Percentiles rank a stretch among this genome's conserved stretches.
Evolutionary conservation across 179 eudicot species (phyloP).

Genomic region (Carnegiea gigantea): DNA sequence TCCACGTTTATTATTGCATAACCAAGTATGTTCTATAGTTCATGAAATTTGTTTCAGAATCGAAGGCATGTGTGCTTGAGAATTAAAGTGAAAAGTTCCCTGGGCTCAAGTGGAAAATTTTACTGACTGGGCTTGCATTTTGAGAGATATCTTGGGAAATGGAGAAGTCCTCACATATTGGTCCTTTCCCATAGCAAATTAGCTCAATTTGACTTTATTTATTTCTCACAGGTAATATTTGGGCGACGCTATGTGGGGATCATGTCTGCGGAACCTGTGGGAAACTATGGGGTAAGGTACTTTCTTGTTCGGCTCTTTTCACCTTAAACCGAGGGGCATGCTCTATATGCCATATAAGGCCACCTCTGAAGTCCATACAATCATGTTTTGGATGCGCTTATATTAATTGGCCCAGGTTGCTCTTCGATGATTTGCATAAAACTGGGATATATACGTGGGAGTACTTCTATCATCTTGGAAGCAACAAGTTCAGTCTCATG

Average conservation of each 20-base stretch:
- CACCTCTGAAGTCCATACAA: not conserved
- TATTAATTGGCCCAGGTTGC: slow-evolving; percentile 48
- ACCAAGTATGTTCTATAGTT: not conserved
- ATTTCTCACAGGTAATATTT: slow-evolving; percentile 58
- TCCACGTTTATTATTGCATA: not conserved
- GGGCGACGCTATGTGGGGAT: slow-evolving; percentile 93
- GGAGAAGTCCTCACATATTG: not conserved
- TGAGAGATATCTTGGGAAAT: not conserved
- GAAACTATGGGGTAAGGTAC: slow-evolving; percentile 98
- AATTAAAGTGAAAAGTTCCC: not conserved
- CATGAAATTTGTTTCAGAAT: not conserved
- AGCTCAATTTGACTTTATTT: not conserved
- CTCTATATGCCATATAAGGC: no score
- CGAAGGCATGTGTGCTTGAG: not conserved
- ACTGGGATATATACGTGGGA: slow-evolving; percentile 97
- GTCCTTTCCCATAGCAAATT: not conserved
- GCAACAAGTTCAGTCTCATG: slow-evolving; percentile 87
- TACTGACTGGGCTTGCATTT: not conserved
- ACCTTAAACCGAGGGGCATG: not conserved
- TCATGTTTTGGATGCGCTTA: not conserved
- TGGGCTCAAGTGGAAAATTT: not conserved
- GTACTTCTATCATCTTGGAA: slow-evolving; percentile 77
- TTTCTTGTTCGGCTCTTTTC: not conserved
- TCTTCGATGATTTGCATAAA: slow-evolving; percentile 92
- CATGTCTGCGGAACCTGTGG: slow-evolving; percentile 96